A percentile compares a stretch with the other conserved stretches of the same genome.
phyloP scores from a whole-genome alignment of 2,329 filamentous ascomycete species.

The Colletotrichum euphorbiae region DNA sequence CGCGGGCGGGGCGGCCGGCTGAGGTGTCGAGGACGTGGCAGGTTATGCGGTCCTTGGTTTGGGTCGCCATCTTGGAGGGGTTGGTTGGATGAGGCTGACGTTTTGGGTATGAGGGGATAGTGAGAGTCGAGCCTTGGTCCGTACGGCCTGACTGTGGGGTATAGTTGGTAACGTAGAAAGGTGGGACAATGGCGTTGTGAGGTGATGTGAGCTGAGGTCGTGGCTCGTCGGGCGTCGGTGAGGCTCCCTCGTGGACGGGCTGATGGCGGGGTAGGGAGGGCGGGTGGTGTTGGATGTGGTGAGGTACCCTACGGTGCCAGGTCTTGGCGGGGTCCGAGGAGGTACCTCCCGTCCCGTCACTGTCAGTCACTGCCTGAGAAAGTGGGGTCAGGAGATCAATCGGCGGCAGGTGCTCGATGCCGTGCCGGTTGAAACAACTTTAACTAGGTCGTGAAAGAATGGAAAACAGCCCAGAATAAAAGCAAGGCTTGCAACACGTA shows the following conservation, averaged over 20 bases:
- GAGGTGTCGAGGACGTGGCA: slow-evolving; percentile 89
- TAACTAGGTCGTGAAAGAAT: no score
- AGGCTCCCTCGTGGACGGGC: slow-evolving; percentile 16
- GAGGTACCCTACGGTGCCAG: background rate
- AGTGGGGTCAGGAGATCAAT: background rate
- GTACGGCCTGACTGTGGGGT: background rate
- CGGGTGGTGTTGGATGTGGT: background rate
- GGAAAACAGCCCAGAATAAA: no score
- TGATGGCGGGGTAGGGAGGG: slow-evolving; percentile 17
- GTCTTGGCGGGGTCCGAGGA: slow-evolving; percentile 19
- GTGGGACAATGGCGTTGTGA: background rate
- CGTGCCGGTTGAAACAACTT: no score
- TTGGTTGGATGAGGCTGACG: background rate
- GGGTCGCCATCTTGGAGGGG: slow-evolving; percentile 16
- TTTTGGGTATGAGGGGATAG: background rate
- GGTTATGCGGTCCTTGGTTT: slow-evolving; percentile 75
- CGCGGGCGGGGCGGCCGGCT: slow-evolving; percentile 74
- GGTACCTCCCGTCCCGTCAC: background rate
- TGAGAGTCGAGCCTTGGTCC: no score
- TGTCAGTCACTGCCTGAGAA: background rate
- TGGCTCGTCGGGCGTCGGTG: background rate
- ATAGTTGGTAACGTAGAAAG: background rate
- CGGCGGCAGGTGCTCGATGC: no score
- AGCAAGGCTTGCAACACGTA: no score
- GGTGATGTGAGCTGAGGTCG: background rate